These are phyloP conservation scores for Xylaria sp. DNA, from an alignment of 2,329 filamentous ascomycete species.

Conservation along the genomic window DNA sequence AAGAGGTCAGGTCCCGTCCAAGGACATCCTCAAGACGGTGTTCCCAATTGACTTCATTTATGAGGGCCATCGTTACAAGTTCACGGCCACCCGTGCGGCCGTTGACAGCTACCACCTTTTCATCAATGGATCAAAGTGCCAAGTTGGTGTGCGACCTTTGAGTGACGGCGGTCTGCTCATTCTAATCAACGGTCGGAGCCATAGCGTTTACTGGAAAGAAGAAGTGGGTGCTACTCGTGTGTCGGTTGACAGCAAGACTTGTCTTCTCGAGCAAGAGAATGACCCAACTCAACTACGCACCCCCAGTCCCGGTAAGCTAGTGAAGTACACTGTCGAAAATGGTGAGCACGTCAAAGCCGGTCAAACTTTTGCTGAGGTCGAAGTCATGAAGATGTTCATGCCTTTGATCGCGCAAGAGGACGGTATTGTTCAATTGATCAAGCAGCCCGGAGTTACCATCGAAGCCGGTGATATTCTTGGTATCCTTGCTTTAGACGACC, in stretches of 20 bases:
- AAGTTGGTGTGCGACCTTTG: slow-evolving; percentile 88
- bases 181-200: slow-evolving; percentile 87
- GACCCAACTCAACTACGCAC: slow-evolving; percentile 96
- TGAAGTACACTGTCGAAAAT: slow-evolving; percentile 97
- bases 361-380: slow-evolving; percentile 93
- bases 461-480: slow-evolving; percentile 98
- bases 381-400: slow-evolving; percentile 99
- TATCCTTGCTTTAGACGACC: slow-evolving; percentile 93
- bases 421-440: slow-evolving; percentile 96
- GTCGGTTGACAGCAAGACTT: slow-evolving; percentile 98
- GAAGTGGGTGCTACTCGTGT: slow-evolving; percentile 94
- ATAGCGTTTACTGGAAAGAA: slow-evolving; percentile 99
- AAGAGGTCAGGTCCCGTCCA: slow-evolving; percentile 96
- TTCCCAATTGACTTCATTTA: slow-evolving; percentile 99
- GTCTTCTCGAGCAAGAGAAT: slow-evolving; percentile 96
- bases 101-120: slow-evolving; percentile 95
- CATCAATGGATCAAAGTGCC: slow-evolving; percentile 97
- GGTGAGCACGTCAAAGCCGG: slow-evolving; percentile 91
- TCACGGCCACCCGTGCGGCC: slow-evolving; percentile 92
- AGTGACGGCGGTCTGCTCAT: slow-evolving; percentile 93
- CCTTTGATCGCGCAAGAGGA: slow-evolving; percentile 93
- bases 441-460: slow-evolving; percentile 96
- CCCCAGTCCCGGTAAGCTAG: slow-evolving; percentile 94
- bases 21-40: slow-evolving; percentile 96
- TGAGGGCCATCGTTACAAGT: slow-evolving; percentile 95